These are phyloP conservation scores for Arachis monticola DNA, from an alignment of 331 rosid species.

Conservation along the genomic window DNA sequence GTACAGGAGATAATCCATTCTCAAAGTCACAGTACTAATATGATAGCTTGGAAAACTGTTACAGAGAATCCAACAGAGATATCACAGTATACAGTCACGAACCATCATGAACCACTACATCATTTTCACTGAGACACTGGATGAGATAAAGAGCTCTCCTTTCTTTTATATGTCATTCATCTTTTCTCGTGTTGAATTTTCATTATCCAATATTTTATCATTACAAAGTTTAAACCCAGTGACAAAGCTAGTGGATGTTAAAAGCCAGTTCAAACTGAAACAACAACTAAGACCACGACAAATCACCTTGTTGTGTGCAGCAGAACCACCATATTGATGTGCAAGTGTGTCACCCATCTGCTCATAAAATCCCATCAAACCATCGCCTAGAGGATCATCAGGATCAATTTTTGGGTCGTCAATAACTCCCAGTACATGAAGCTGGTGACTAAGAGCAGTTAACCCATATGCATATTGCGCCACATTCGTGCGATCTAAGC, in stretches of 20 bases:
- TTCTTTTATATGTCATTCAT: conserved; percentile 11
- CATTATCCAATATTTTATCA: neutral
- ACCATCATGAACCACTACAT: conserved; percentile 4
- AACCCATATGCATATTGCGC: conserved; percentile 88
- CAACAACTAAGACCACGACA: neutral
- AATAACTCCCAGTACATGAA: conserved; percentile 57
- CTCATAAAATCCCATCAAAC: conserved; percentile 74
- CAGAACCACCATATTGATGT: conserved; percentile 85
- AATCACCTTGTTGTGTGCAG: conserved; percentile 87
- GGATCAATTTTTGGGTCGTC: conserved; percentile 64
- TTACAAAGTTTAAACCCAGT: conserved; percentile 16
- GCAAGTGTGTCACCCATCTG: conserved; percentile 85
- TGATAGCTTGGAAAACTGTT: neutral
- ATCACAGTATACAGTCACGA: conserved; percentile 5
- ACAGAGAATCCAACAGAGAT: neutral
- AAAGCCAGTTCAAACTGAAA: conserved; percentile 13
- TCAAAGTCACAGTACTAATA: neutral
- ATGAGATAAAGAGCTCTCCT: neutral
- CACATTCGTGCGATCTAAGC: conserved; percentile 89
- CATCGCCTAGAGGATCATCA: conserved; percentile 64
- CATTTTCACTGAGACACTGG: neutral
- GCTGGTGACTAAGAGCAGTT: conserved; percentile 73
- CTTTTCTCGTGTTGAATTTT: neutral
- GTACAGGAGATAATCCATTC: conserved; percentile 3
- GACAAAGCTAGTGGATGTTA: neutral